Base-by-base conservation (phyloP, 2,329 filamentous ascomycete genomes). In the Harringtonia lauricola region DNA sequence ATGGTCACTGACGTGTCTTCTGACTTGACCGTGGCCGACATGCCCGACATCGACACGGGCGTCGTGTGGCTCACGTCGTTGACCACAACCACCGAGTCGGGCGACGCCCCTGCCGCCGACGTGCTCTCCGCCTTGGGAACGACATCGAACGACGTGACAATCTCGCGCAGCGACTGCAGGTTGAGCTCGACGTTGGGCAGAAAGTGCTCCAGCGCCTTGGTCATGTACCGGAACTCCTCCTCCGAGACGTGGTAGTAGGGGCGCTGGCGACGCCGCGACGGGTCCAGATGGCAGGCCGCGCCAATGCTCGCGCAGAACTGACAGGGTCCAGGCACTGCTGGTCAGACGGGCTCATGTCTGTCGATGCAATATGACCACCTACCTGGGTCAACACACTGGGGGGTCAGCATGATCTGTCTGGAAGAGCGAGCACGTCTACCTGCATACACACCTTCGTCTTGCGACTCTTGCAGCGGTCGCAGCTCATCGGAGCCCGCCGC, bases 191-290 rank as follows among this genome's bases (percentile, higher is more conserved):
- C 48, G 17, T 54, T 49, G 9, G 55, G 54, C 17, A 57, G 33
- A 34, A 57, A 56, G 41, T 56, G 52, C 46, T 55, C 54, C 5
- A 57, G 41, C 7, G 52, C 54, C 42, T 52, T 49, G 34, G 54
- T 53, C 55, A 56, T 56, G 36, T 55, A 56, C 14, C 54, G 52
- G 36, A 55, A 56, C 42, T 56, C 53, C 36, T 57, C 53, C 39
- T 56, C 54, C 0, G 54, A 57, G 24, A 57, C 54, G 37, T 56
- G 54, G 36, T 57, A 57, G 42, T 57, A 57, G 1, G 55, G 55
- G 8, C 55, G 49, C 47, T 57, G 55, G n/a, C 55, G 45, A 8
- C 55, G 48, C n/a, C 55, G 51, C 8, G 55, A 54, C 3, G 54
- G 50, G 42, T 57, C 55, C 17, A 57, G 47, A 31, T 54, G 52